phyloP scores from a whole-genome alignment of 2,329 filamentous ascomycete species.

The Pseudocercospora crystallina region DNA sequence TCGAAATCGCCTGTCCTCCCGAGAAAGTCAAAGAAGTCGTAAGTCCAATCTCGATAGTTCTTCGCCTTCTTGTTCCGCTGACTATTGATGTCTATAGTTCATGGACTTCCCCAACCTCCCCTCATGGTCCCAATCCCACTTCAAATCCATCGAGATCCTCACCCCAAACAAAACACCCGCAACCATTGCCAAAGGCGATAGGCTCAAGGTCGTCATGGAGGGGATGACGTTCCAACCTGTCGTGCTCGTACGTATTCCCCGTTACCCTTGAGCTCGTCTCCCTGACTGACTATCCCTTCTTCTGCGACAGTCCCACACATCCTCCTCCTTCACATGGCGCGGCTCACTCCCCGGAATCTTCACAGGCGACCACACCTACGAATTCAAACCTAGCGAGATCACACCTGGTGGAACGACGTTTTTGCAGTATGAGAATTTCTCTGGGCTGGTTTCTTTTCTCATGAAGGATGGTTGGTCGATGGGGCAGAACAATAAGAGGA shows the following conservation, averaged over 20 bases:
- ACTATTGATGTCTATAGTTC: slow-evolving; percentile 1
- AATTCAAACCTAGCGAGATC: slow-evolving; percentile 13
- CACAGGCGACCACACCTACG: slow-evolving; percentile 21
- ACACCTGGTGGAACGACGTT: slow-evolving; percentile 20
- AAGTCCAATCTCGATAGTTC: background rate
- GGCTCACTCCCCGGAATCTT: slow-evolving; percentile 17
- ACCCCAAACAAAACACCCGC: slow-evolving; percentile 1
- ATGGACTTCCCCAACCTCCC: slow-evolving; percentile 18
- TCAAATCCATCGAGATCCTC: slow-evolving; percentile 9
- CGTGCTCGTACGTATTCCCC: slow-evolving; percentile 8
- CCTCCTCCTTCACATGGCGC: slow-evolving; percentile 11
- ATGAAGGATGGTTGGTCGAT: slow-evolving; percentile 9
- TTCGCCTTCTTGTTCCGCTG: too few species aligned
- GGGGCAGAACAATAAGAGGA: slow-evolving; percentile 5
- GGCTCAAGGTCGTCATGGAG: slow-evolving; percentile 13
- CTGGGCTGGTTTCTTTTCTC: slow-evolving; percentile 9
- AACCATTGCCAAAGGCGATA: slow-evolving; percentile 10
- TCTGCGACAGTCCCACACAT: background rate
- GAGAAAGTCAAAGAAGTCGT: slow-evolving; percentile 15
- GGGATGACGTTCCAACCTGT: slow-evolving; percentile 18
- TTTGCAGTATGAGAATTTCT: slow-evolving; percentile 20
- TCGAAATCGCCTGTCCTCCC: slow-evolving; percentile 16
- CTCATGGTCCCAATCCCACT: slow-evolving; percentile 9
- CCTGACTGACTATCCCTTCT: too few species aligned
- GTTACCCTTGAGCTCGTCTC: too few species aligned